Percentiles rank a stretch among this genome's conserved stretches.
These are phyloP conservation scores for Globisporangium carolinianum DNA, from an alignment of 352 stramenopile species.

Conservation along the genomic window DNA sequence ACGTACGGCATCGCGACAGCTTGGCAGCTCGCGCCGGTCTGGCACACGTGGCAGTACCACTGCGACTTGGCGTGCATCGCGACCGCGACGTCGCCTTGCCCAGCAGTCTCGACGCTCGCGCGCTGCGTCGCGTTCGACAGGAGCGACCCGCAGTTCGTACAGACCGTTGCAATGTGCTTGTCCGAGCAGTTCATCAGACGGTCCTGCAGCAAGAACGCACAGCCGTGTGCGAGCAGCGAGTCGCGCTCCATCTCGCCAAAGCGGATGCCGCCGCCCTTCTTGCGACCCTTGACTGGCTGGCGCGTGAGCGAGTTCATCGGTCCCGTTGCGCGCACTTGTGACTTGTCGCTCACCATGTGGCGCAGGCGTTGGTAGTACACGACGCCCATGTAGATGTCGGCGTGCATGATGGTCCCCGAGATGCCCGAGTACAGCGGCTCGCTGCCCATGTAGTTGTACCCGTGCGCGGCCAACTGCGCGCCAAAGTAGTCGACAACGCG, in stretches of 20 bases:
- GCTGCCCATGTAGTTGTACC: conserved; percentile 98
- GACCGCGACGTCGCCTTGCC: conserved; percentile 75
- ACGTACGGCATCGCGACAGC: conserved; percentile 98
- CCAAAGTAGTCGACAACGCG: conserved; percentile 99
- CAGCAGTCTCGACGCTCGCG: conserved; percentile 69
- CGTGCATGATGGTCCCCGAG: conserved; percentile 97
- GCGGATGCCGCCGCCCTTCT: conserved; percentile 98
- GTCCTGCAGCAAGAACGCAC: conserved; percentile 95
- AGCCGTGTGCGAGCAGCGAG: conserved; percentile 97
- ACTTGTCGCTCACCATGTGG: conserved; percentile 99
- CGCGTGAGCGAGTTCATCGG: conserved; percentile 98
- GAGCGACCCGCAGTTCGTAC: conserved; percentile 86
- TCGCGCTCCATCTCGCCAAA: conserved; percentile 99
- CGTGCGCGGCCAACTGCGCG: conserved; percentile 94
- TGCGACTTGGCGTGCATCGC: conserved; percentile 86
- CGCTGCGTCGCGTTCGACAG: conserved; percentile 85
- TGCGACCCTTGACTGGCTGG: conserved; percentile 99
- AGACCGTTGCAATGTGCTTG: conserved; percentile 97
- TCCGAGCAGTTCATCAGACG: conserved; percentile 99
- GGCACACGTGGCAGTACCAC: conserved; percentile 81
- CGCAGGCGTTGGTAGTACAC: conserved; percentile 99
- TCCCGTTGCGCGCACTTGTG: conserved; percentile 97
- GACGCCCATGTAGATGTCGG: conserved; percentile 99
- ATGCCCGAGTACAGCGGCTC: conserved; percentile 99
- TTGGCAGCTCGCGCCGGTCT: conserved; percentile 87